Percentiles rank a stretch among this genome's conserved stretches.
Conservation (phyloP, 768 basidiomycete genomes). For the Rhodocollybia butyracea region DNA sequence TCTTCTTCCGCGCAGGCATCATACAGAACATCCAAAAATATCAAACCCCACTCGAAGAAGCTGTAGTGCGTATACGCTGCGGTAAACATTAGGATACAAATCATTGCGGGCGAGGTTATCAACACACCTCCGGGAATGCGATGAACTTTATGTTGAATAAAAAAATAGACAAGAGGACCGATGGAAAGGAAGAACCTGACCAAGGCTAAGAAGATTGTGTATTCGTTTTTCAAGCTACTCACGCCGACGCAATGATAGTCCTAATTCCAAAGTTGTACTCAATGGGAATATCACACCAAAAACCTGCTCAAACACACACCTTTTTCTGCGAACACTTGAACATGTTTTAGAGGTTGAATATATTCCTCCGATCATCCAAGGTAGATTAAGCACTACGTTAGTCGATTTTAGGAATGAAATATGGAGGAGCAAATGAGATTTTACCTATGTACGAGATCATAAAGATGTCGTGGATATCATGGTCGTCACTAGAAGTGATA, state of each 20-base stretch:
- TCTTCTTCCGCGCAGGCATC: constrained; percentile 67
- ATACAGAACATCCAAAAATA: constrained; percentile 67
- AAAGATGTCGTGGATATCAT: constrained; percentile 79
- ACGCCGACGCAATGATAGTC: constrained; percentile 50
- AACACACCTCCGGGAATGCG: constrained; percentile 72
- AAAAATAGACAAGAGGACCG: constrained; percentile 78
- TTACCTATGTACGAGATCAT: constrained; percentile 93
- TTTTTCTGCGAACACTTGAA: constrained; percentile 39
- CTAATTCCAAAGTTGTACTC: constrained; percentile 28
- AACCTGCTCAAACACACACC: constrained; percentile 35
- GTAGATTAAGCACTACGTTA: constrained; percentile 80
- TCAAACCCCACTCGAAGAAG: constrained; percentile 86
- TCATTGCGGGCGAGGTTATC: background rate
- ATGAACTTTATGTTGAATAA: constrained; percentile 81
- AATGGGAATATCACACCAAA: constrained; percentile 1
- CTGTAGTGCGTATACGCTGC: constrained; percentile 83
- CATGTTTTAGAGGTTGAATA: constrained; percentile 45
- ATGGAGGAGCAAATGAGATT: background rate
- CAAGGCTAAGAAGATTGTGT: background rate
- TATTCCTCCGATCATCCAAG: constrained; percentile 84
- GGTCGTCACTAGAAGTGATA: constrained; percentile 81
- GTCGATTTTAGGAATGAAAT: constrained; percentile 11
- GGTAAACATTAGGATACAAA: background rate
- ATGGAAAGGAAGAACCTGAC: constrained; percentile 71
- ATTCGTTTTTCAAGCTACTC: constrained; percentile 16